Conservation (phyloP, 192 early-diverging fungal species). For the Dispira parvispora region DNA sequence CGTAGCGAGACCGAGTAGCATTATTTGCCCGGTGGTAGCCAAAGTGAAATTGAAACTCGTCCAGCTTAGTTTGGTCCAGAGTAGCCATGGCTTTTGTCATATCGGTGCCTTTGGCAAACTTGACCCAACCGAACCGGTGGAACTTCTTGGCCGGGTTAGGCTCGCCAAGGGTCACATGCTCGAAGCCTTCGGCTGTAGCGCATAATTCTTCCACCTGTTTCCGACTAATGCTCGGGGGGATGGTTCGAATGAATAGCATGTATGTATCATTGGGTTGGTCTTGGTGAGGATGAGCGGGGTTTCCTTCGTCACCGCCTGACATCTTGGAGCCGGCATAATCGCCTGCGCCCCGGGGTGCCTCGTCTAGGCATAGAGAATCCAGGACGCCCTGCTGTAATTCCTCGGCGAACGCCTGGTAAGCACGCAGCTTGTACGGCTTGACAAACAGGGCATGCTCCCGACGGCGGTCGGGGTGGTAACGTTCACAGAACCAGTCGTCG, state of each 20-base stretch:
- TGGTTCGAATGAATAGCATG: slow-evolving; percentile 65
- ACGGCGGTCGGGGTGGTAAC: slow-evolving; percentile 70
- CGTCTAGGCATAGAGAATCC: slow-evolving; percentile 44
- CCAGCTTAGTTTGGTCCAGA: slow-evolving; percentile 38
- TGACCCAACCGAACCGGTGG: slow-evolving; percentile 84
- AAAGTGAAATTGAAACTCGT: slow-evolving; percentile 33
- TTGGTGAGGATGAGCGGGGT: slow-evolving; percentile 10
- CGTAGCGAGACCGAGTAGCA: slow-evolving; percentile 26
- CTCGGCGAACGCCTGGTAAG: slow-evolving; percentile 37
- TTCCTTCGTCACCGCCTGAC: slow-evolving; percentile 20
- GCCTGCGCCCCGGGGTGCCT: slow-evolving; percentile 17
- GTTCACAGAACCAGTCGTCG: slow-evolving; percentile 85
- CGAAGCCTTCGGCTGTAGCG: slow-evolving; percentile 54
- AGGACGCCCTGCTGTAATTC: slow-evolving; percentile 55
- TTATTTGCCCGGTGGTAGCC: slow-evolving; percentile 19
- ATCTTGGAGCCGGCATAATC: slow-evolving; percentile 13
- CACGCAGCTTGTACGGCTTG: slow-evolving; percentile 30
- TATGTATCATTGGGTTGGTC: slow-evolving; percentile 19
- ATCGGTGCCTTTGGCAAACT: slow-evolving; percentile 73
- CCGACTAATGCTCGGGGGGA: slow-evolving; percentile 51
- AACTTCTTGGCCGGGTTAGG: slow-evolving; percentile 69
- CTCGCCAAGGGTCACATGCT: slow-evolving; percentile 70
- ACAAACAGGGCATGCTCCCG: slow-evolving; percentile 31
- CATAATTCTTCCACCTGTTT: slow-evolving; percentile 43
- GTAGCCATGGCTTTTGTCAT: slow-evolving; percentile 46